Evolutionary conservation across 2,329 filamentous ascomycete species (phyloP).

Genomic region (Colletotrichum godetiae): DNA sequence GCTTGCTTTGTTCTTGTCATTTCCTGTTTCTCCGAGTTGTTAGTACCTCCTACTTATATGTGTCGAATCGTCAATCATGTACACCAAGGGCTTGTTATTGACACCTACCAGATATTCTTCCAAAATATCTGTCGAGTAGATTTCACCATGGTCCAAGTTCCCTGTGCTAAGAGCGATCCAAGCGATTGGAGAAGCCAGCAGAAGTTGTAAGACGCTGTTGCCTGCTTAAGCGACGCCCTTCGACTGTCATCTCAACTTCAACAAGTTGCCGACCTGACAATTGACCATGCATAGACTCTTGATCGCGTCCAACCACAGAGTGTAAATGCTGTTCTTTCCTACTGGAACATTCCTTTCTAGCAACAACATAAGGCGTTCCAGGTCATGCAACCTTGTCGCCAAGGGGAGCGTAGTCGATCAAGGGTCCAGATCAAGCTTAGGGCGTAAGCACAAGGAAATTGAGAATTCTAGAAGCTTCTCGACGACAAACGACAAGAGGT

Average conservation of each 20-base stretch:
- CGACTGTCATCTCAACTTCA: not conserved
- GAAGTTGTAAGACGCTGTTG: not conserved
- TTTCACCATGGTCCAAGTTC: rapidly evolving
- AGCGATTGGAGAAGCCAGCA: not conserved
- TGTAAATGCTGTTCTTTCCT: not conserved
- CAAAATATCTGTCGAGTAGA: too few relatives aligned
- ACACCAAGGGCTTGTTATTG: not conserved
- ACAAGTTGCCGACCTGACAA: not conserved
- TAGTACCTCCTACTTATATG: not conserved
- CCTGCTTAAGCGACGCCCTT: slow-evolving; percentile 4
- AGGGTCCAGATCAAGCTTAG: not conserved
- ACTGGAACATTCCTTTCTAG: not conserved
- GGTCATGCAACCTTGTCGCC: not conserved
- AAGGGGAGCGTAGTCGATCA: not conserved
- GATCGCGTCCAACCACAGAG: not conserved
- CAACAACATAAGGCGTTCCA: too few relatives aligned
- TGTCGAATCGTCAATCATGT: not conserved
- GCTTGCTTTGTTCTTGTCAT: not conserved
- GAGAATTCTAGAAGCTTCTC: not conserved
- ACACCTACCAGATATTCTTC: not conserved
- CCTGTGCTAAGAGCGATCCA: not conserved
- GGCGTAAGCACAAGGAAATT: not conserved
- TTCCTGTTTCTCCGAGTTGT: not conserved
- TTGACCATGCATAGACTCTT: rapidly evolving
- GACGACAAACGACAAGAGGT: not conserved